Conservation (phyloP, 768 basidiomycete genomes). For the Cystobasidium tubakii region DNA sequence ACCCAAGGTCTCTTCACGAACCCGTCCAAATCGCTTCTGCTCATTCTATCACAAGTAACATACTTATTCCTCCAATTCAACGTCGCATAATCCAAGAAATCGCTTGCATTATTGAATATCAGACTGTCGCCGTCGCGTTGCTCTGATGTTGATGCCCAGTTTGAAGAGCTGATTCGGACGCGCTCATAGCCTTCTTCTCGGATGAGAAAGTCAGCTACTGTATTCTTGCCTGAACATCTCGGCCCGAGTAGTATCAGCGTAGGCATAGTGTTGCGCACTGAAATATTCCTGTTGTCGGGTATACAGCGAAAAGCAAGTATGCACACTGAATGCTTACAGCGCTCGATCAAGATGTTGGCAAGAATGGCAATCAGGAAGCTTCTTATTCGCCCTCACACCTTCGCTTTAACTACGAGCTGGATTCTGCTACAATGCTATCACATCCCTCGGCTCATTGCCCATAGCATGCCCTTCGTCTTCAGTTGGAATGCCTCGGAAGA, state of each 20-base stretch:
- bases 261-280: slow-evolving; percentile 46
- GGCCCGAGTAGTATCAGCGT: slow-evolving; percentile 51
- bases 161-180: slow-evolving; percentile 43
- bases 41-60: slow-evolving; percentile 69
- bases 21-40: slow-evolving; percentile 57
- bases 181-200: slow-evolving; percentile 47
- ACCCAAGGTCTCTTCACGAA: slow-evolving; percentile 87
- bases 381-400: too few relatives aligned
- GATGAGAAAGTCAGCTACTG: slow-evolving; percentile 49
- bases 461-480: too few relatives aligned
- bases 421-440: too few relatives aligned
- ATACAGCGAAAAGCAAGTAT: too few relatives aligned
- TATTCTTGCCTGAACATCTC: slow-evolving; percentile 50
- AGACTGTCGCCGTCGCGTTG: slow-evolving; percentile 28
- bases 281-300: not conserved
- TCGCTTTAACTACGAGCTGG: too few relatives aligned
- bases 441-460: too few relatives aligned
- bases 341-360: too few relatives aligned
- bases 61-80: slow-evolving; percentile 71
- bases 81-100: slow-evolving; percentile 70
- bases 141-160: slow-evolving; percentile 18
- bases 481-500: too few relatives aligned
- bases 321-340: too few relatives aligned
- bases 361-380: too few relatives aligned
- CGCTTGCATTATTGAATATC: slow-evolving; percentile 54